Evolutionary conservation across 2,329 filamentous ascomycete genomes (phyloP).

Genomic region (Alternaria sp.): DNA sequence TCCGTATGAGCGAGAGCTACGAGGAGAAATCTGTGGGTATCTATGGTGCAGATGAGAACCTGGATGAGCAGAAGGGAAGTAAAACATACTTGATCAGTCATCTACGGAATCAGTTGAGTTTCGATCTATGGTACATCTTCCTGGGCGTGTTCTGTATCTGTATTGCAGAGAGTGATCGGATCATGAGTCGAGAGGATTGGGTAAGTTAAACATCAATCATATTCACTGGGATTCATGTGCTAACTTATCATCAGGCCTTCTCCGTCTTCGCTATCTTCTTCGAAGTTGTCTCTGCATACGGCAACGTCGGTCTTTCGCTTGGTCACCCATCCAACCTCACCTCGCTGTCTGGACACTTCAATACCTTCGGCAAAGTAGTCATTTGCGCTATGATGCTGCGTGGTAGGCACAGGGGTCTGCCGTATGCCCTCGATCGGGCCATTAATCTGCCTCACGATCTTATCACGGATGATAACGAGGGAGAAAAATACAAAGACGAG

Average conservation of each 20-base stretch:
- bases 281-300: slow-evolving; percentile 59
- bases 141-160: slow-evolving; percentile 90
- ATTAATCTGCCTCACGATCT: slow-evolving; percentile 71
- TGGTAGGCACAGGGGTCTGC: slow-evolving; percentile 70
- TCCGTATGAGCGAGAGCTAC: slow-evolving; percentile 94
- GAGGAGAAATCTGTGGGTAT: slow-evolving; percentile 87
- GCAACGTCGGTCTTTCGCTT: slow-evolving; percentile 89
- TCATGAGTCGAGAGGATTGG: slow-evolving; percentile 68
- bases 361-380: slow-evolving; percentile 70
- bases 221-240: not conserved
- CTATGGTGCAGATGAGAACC: slow-evolving; percentile 61
- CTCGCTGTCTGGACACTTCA: slow-evolving; percentile 85
- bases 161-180: slow-evolving; percentile 80
- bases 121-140: slow-evolving; percentile 98
- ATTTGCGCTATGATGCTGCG: slow-evolving; percentile 74
- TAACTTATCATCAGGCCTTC: slow-evolving; percentile 43
- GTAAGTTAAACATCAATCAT: not conserved
- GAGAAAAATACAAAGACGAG: slow-evolving; percentile 4
- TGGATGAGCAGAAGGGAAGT: slow-evolving; percentile 63
- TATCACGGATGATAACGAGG: not conserved
- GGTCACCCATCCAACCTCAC: slow-evolving; percentile 80
- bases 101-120: slow-evolving; percentile 90
- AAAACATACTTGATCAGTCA: slow-evolving; percentile 86
- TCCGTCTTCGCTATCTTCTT: slow-evolving; percentile 58
- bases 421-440: slow-evolving; percentile 73